Base-by-base conservation (phyloP, 73 alveolate species). In the Paramecium tetraurelia region DNA sequence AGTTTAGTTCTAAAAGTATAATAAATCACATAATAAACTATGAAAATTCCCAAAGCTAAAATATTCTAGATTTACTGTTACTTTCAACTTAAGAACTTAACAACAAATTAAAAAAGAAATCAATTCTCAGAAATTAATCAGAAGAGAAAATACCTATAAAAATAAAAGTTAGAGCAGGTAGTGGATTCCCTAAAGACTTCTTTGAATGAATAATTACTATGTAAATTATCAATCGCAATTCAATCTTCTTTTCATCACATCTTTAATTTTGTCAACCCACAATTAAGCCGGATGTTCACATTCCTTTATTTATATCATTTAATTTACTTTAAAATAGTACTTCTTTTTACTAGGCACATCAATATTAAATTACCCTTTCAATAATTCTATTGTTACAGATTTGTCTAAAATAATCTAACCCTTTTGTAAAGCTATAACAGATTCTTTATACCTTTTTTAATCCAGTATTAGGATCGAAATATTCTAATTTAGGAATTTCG, bases 401-500 rank as follows among this genome's bases (percentile, higher is more conserved):
- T 68, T 68, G 27, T 29, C 48, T 24, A 68, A 68, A 21, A 68
- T 68, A 7, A 68, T 68, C 27, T 68, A 68, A 33, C 85, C 85
- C 85, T 68, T 68, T 31, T 31, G 9, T 21, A 68, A 14, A 24
- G 46, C 31, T 53, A 53, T 53, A n/a, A 53, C 1, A 53, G 22
- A 68, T 22, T 68, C 21, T 68, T 68, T 31, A 68, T 68, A 68
- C 85, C 85, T 68, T 68, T 68, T 68, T 68, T 68, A 33, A 29
- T 68, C 85, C 85, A 20, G 85, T 68, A 35, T 68, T 68, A 68
- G 85, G 85, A 68, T 68, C 85, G 27, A 33, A 68, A 68, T 68
- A 68, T 68, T 68, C 85, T 35, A 68, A 68, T 35, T 68, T 68
- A 24, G 85, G 85, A 29, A 33, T 31, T 35, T 68, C 85, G 27